Evolutionary conservation across 495 filamentous ascomycete genomes (phyloP).

Genomic region (Neurospora sp.): DNA sequence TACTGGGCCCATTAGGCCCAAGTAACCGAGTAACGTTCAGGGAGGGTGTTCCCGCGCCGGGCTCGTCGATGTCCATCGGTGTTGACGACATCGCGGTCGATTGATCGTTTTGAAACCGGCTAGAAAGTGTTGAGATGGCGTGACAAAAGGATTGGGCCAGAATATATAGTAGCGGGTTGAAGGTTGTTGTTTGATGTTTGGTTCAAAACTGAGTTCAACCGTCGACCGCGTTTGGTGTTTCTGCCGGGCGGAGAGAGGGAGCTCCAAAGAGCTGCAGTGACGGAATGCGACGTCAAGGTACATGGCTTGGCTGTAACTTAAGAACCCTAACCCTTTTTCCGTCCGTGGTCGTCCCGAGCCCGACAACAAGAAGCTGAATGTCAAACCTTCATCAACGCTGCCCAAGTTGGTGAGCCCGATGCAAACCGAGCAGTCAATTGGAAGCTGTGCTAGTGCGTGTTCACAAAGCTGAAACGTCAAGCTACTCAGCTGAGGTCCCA

Average conservation of each 20-base stretch:
- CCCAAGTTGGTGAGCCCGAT: not conserved
- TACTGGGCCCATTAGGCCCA: conserved; percentile 20
- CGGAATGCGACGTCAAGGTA: not conserved
- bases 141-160: not conserved
- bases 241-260: not conserved
- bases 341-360: not conserved
- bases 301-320: not conserved
- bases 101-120: not conserved
- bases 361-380: not conserved
- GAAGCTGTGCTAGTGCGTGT: not conserved
- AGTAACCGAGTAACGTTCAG: conserved; percentile 31
- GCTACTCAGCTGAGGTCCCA: not conserved
- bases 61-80: conserved; percentile 43
- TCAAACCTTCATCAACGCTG: not conserved
- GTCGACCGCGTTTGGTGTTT: not conserved
- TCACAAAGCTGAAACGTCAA: not conserved
- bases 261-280: not conserved
- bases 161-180: too few relatives aligned
- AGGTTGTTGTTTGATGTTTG: not conserved
- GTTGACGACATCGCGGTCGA: conserved; percentile 35
- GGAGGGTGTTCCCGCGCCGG: conserved; percentile 25
- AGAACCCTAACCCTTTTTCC: not conserved
- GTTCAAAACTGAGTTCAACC: not conserved
- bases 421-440: not conserved
- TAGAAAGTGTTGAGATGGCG: not conserved